Base-by-base conservation (phyloP, 1,139 yeast genomes). In the Sugiyamaella xylanicola region DNA sequence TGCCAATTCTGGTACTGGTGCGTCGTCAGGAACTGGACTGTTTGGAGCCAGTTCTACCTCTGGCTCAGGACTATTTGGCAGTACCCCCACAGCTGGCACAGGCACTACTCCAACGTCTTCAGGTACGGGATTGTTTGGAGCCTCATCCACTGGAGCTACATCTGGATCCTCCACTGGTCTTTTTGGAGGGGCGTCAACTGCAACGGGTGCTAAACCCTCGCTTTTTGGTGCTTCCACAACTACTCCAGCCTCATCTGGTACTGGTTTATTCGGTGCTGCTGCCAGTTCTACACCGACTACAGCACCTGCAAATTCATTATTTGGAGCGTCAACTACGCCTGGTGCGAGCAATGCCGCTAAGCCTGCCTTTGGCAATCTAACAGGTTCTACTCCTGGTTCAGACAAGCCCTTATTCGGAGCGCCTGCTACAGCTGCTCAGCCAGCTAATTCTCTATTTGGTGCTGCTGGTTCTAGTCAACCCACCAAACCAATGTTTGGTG, bases 401-500 rank as follows among this genome's bases (percentile, higher is more conserved):
- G 46, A 63, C 7, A 65, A 68, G 19, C 62, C 68, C 43, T 59
- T 68, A 4, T 71, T 72, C 5, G 25, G 39, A 21, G 57, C 57
- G 13, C 49, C 55, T 37, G 39, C 55, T 25, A 43, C 56, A 3
- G 21, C 21, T 16, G 13, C 22, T 17, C 39, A 29, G 15, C 51
- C 59, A 3, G 21, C 51, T 4, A 51, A 46, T 13, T 49, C 53
- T 1, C 42, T 47, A n/a, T 58, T 57, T 54, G 60, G 58, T 16
- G 55, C 17, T 15, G 36, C 55, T 17, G 43, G 53, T 4, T 16
- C 32, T 19, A 48, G 8, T 13, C 59, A 7, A 9, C 48, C 32
- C n/a, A 32, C 4, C 35, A 56, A 13, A 39, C 17, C 32, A 35
- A 39, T 19, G 13, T 47, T 29, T 39, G 44, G 15, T 46, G 45